phyloP scores from a whole-genome alignment of 371 early-diverging fungal genomes.

The Fennellomyces sp. region DNA sequence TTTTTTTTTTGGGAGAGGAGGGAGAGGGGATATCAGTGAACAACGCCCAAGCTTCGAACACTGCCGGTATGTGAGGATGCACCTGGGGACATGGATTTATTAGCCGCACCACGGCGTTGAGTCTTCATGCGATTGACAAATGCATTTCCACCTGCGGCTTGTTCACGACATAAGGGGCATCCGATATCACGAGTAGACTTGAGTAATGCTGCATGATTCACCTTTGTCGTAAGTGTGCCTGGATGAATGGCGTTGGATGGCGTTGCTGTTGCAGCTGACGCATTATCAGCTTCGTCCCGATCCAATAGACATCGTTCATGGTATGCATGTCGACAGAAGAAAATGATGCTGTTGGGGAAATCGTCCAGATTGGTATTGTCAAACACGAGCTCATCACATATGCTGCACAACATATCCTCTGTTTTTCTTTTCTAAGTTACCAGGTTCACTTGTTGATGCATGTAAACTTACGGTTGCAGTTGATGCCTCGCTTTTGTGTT shows the following conservation, averaged over 20 bases:
- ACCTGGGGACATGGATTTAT: constrained; percentile 5
- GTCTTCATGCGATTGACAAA: constrained; percentile 56
- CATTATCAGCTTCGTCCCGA: constrained; percentile 8
- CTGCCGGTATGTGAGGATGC: constrained; percentile 31
- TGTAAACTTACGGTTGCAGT: constrained; percentile 43
- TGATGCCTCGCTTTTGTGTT: constrained; percentile 72
- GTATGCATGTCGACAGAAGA: constrained; percentile 78
- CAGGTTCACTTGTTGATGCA: background rate
- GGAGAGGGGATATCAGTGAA: too few species aligned
- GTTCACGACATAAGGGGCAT: constrained; percentile 62
- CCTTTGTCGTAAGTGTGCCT: constrained; percentile 47
- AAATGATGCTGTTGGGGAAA: constrained; percentile 55
- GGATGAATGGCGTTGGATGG: constrained; percentile 27
- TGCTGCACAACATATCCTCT: constrained; percentile 64
- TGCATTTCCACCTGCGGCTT: constrained; percentile 53
- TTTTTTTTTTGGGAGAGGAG: background rate
- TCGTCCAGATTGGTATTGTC: constrained; percentile 36
- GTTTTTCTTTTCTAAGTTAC: background rate
- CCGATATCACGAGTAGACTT: constrained; percentile 52
- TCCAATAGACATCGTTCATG: constrained; percentile 70
- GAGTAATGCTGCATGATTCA: constrained; percentile 57
- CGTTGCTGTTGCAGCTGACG: constrained; percentile 6
- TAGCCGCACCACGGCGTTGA: constrained; percentile 16
- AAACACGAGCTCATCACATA: constrained; percentile 66
- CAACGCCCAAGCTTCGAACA: constrained; percentile 43